These are phyloP conservation scores for Pyrus hybrid DNA, from an alignment of 331 rosid genomes.

Conservation along the genomic window DNA sequence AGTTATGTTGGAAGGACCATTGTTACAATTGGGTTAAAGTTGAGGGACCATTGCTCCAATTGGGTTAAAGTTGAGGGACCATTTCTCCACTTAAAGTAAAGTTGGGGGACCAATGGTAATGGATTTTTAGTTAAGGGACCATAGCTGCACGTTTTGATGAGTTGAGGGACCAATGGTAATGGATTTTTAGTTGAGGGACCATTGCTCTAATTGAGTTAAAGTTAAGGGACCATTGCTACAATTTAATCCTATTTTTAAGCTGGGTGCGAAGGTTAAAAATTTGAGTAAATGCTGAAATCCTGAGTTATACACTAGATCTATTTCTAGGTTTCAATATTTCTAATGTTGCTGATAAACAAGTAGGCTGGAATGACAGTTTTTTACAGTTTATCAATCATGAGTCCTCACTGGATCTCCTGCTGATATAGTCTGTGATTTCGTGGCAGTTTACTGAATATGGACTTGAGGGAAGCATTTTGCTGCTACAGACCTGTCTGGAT, in stretches of 20 bases:
- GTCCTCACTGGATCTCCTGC: neutral
- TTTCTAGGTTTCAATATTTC: neutral
- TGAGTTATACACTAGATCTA: neutral
- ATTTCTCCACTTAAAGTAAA: too few species aligned
- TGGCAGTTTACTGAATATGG: conserved; percentile 74
- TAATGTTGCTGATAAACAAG: neutral
- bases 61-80: too few species aligned
- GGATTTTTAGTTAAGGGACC: too few species aligned
- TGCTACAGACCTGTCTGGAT: conserved; percentile 80
- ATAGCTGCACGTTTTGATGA: too few species aligned
- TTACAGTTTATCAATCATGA: neutral
- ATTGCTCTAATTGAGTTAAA: too few species aligned
- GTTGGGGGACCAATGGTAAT: too few species aligned
- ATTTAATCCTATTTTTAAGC: neutral
- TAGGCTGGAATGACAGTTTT: neutral
- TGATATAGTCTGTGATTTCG: neutral
- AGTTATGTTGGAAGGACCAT: too few species aligned
- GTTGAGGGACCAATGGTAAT: too few species aligned
- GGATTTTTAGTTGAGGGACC: too few species aligned
- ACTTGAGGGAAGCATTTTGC: conserved; percentile 69
- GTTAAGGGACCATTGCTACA: too few species aligned
- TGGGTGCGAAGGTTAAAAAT: neutral
- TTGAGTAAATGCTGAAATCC: neutral
- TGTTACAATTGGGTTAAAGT: too few species aligned
- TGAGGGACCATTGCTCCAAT: too few species aligned